A percentile compares a stretch with the other conserved stretches of the same genome.
Evolutionary conservation across 208 protist genomes (phyloP).

Genomic region (Blastocrithidia nonstop): DNA sequence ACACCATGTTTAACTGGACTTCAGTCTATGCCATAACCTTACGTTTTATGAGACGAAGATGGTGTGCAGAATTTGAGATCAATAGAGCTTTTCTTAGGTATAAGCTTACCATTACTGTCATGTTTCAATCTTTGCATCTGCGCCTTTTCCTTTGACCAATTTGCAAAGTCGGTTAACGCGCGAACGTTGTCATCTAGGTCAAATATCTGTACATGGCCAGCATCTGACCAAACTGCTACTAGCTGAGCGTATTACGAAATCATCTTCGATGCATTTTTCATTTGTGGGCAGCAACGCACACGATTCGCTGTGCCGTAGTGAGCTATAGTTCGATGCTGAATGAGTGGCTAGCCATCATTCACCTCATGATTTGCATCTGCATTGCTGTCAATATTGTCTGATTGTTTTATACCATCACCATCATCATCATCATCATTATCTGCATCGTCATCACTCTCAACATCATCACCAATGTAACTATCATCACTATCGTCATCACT

Average conservation of each 20-base stretch:
- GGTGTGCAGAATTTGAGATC: constrained; percentile 60
- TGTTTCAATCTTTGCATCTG: no score
- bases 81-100: constrained; percentile 5
- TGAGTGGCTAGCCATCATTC: constrained; percentile 77
- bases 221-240: constrained; percentile 91
- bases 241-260: constrained; percentile 41
- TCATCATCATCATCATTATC: constrained; percentile 45
- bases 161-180: constrained; percentile 63
- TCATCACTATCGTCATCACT: constrained; percentile 84
- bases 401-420: no score
- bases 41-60: constrained; percentile 70
- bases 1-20: constrained; percentile 47
- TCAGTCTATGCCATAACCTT: constrained; percentile 97
- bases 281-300: constrained; percentile 77
- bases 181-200: constrained; percentile 68
- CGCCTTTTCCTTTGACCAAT: constrained; percentile 70
- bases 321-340: constrained; percentile 65
- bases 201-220: constrained; percentile 88
- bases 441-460: constrained; percentile 48
- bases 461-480: constrained; percentile 62
- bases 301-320: constrained; percentile 86
- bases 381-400: no score
- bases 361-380: no score
- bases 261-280: constrained; percentile 18
- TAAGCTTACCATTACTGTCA: constrained; percentile 22